Evolutionary conservation across 1,284 basidiomycete genomes (phyloP), one percentile per base, ranked within the genome.

Genomic region (Hemileia vastatrix): DNA sequence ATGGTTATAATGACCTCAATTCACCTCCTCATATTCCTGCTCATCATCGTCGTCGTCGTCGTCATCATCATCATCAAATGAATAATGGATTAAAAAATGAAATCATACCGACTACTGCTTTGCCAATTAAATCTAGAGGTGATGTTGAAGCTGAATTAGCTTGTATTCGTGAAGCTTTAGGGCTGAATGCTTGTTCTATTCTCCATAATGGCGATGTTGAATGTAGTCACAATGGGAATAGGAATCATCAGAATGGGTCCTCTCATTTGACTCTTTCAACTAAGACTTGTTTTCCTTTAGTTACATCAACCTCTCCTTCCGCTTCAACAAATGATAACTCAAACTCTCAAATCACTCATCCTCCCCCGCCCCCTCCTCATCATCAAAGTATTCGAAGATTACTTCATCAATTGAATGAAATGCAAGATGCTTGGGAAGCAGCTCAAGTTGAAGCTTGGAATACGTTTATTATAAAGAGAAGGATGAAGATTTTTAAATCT

Each of bases 391-490:
- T 96, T 44, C 84, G 86, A 8, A 78, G 78, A 15, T 79, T 96
- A 19, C 80, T 98, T 1, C 81, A 83, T n/a, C 83, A 89, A 74
- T 80, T 97, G 43, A 90, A 84, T 1, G 83, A 84, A 63, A 86
- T 92, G 53, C 92, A 97, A 72, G 91, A 97, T 70, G 77, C 83
- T 66, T 83, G 86, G 57, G 92, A 98, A 72, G 78, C 80, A 4
- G 77, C 81, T 8, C 86, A 86, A 66, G 81, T 86, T 65, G 83
- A 83, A 63, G 86, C 87, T 60, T 98, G 95, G 94, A 90, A 95
- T 68, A 80, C 79, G 0, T 96, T 95, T 75, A 83, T 97, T 15
- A 83, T 82, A 66, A 83, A 73, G 4, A 83, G 76, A 6, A 54
- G 32, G n/a, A 32, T 40, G 13, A 62, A 54, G 36, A 18, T 54